Base-by-base conservation (phyloP, 495 filamentous ascomycete genomes). In the Xylaria nigripes region DNA sequence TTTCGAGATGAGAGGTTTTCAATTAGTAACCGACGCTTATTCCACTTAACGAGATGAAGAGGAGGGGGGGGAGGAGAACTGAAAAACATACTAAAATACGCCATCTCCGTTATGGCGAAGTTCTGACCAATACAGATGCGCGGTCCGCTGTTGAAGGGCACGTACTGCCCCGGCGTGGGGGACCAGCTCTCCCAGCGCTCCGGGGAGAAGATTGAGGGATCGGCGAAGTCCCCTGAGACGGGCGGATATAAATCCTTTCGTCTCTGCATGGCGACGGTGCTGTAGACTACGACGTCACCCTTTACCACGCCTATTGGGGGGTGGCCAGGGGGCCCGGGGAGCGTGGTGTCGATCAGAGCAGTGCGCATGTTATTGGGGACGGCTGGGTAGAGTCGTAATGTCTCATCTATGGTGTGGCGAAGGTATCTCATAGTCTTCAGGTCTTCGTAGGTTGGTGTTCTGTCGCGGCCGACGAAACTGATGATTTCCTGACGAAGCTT, bases 71-170 rank as follows among this genome's bases (percentile, higher is more conserved):
- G 19, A 18, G 53, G 70, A 76, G 2, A 49, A 55, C 8, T 12
- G 3, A 12, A 23, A 2, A 9, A 67, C 70, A 60, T 62, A 70
- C 68, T 47, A 18, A 59, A 66, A 60, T 68, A 72, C 1, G 69
- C 66, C 69, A 78, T 73, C 62, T 84, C 78, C 0, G 75, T 81
- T 62, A 83, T 66, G 12, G 80, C 81, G 57, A 82, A 81, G 50
- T 76, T 73, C 63, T 76, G 72, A 6, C 75, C 75, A 18, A 71
- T 63, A 27, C 72, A 83, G 21, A 77, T 75, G 7, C 77, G 62
- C 24, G 79, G 77, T 0, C 81, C 80, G n/a, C 81, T 79, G 55
- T 78, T 80, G 59, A 84, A 84, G 0, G 81, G 80, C 15, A 82
- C 61, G 59, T 79, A 83, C 32, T 71, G 68, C 86, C 85, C 88